Base-by-base conservation (phyloP, 768 basidiomycete species). In the Lentinula boryana region DNA sequence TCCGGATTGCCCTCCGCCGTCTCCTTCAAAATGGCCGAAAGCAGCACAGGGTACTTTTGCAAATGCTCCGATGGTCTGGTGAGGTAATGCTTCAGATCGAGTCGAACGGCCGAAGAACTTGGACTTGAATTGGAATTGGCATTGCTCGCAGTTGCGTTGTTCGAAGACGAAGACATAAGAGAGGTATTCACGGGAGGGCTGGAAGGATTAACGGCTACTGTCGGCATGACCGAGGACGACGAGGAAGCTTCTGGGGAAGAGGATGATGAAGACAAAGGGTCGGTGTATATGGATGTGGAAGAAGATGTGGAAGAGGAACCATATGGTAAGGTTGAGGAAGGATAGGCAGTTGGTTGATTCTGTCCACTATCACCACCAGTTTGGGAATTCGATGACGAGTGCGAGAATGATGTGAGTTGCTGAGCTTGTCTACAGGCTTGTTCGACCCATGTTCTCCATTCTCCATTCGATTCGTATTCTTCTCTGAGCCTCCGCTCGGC, bases 401-500 rank as follows among this genome's bases (percentile, higher is more conserved):
- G 12, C 16, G 48, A 15, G 33, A 2, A 12, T 4, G 55, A 56
- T 27, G 18, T 13, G 5, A 56, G 40, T 21, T 43, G 55, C 9
- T 56, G 55, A 5, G 55, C 55, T 31, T 40, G 18, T 5, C 55
- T 7, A 1, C 36, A 38, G 40, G 40, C 40, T 27, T 56, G 40
- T 27, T 95, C 93, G 18, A 97, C 77, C 71, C 97, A 95, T 40
- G 90, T 72, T 56, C 88, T 79, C 69, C 98, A 91, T 58, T 89
- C 85, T 1, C 86, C 76, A 69, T 97, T 98, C 35, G 72, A 75
- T 50, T 94, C 92, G 35, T 85, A 74, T 76, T 97, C 96, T 32
- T 95, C 91, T 69, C 91, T 92, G 69, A 98, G 74, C 61, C 89
- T 75, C 74, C 89, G 91, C 74, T 95, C 94, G 1, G 93, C 94